Percentiles rank a stretch among this genome's conserved stretches.
Conservation (phyloP, 2,329 filamentous ascomycete species). For the Aureobasidium uvarum region DNA sequence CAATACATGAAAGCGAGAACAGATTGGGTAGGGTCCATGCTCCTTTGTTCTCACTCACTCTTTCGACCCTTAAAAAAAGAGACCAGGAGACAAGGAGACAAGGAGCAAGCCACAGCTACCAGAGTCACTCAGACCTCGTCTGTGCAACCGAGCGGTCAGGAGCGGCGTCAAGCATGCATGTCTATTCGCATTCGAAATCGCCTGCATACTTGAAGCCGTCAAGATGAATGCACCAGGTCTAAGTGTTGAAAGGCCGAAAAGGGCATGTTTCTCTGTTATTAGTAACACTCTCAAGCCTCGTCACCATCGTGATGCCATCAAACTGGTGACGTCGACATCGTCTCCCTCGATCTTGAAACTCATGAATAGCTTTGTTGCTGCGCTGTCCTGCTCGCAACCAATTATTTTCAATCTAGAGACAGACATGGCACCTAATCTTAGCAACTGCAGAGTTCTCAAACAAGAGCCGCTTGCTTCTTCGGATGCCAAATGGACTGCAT, state of each 20-base stretch:
- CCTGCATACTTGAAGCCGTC: conserved; percentile 1
- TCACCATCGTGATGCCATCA: conserved; percentile 1
- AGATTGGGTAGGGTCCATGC: neutral
- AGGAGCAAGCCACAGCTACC: conserved; percentile 6
- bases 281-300: neutral
- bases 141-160: conserved; percentile 22
- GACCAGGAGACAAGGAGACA: neutral
- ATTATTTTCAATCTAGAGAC: neutral
- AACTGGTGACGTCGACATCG: neutral
- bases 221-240: neutral
- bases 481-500: conserved; percentile 44
- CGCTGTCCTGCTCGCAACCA: neutral
- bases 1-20: neutral
- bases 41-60: neutral
- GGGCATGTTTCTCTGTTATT: neutral
- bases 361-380: neutral
- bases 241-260: neutral
- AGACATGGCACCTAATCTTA: conserved; percentile 28
- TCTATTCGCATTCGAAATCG: conserved; percentile 15
- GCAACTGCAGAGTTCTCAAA: conserved; percentile 29
- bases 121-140: conserved; percentile 9
- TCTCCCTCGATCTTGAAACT: neutral
- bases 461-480: conserved; percentile 32
- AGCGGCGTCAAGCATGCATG: conserved; percentile 16
- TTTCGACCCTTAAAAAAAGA: neutral